A percentile compares a stretch with the other conserved stretches of the same genome.
These are phyloP conservation scores for Boletus insuetus DNA, from an alignment of 768 basidiomycete genomes.

Conservation along the genomic window DNA sequence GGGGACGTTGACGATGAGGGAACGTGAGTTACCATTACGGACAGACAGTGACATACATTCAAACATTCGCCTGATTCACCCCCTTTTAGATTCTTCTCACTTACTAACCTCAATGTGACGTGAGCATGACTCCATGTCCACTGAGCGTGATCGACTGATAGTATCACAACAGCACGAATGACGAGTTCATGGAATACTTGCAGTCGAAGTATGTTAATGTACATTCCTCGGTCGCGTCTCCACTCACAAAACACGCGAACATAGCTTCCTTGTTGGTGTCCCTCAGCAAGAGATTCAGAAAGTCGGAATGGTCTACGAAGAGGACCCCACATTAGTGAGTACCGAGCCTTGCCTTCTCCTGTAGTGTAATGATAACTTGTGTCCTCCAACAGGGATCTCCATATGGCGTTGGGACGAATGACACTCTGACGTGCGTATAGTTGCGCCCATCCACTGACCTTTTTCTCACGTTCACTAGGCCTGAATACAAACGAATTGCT, in stretches of 20 bases:
- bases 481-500: neutral
- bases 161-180: neutral
- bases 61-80: neutral
- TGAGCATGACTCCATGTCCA: slow-evolving; percentile 18
- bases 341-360: neutral
- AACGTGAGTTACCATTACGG: neutral
- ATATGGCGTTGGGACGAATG: slow-evolving; percentile 24
- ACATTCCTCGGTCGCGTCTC: neutral
- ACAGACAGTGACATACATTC: neutral
- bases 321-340: slow-evolving; percentile 3
- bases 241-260: neutral
- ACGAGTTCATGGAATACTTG: slow-evolving; percentile 1
- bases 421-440: slow-evolving; percentile 6
- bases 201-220: neutral
- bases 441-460: neutral
- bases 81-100: slow-evolving; percentile 26
- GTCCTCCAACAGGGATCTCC: slow-evolving; percentile 23
- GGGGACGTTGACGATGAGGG: slow-evolving; percentile 2
- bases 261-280: slow-evolving; percentile 12
- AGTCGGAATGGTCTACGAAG: slow-evolving; percentile 4
- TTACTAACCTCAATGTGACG: slow-evolving; percentile 8
- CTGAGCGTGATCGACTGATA: neutral
- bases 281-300: neutral
- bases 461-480: neutral
- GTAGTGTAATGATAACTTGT: neutral